These are phyloP conservation scores for Plasmodium vivax DNA, from an alignment of 169 alveolate genomes.

Conservation along the genomic window DNA sequence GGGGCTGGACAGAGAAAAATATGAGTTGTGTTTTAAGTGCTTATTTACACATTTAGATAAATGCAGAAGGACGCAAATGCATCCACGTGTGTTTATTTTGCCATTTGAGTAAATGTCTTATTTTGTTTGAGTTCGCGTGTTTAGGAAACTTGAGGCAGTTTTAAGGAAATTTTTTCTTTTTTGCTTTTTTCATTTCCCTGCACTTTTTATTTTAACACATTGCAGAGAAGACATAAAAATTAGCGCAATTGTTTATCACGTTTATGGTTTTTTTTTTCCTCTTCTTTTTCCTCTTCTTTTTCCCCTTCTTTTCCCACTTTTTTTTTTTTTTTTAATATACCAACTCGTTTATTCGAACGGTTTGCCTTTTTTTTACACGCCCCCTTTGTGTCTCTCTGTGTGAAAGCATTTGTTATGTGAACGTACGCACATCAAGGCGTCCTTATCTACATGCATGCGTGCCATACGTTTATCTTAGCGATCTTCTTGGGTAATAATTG, in stretches of 20 bases:
- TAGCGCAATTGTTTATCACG: conserved; percentile 22
- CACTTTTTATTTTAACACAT: conserved; percentile 5
- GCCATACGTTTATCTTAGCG: background rate
- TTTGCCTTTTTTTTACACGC: background rate
- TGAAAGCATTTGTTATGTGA: conserved; percentile 7
- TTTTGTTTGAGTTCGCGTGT: conserved; percentile 46
- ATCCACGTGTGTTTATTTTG: conserved; percentile 3
- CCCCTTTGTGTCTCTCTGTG: conserved; percentile 17
- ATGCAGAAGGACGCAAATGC: background rate
- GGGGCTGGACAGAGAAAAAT: background rate
- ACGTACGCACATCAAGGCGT: background rate
- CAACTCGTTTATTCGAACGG: background rate
- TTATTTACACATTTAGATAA: background rate
- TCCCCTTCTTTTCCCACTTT: background rate
- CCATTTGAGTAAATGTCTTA: conserved; percentile 47
- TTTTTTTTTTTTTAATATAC: conserved; percentile 6
- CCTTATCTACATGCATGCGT: background rate
- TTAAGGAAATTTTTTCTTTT: conserved; percentile 6
- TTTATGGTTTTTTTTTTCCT: background rate
- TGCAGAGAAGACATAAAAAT: conserved; percentile 41
- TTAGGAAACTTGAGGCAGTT: background rate
- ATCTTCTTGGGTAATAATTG: conserved; percentile 19
- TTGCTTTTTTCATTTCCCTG: background rate
- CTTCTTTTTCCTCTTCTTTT: background rate
- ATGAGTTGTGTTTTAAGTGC: background rate